Percentiles rank a stretch among this genome's conserved stretches.
These are phyloP conservation scores for Metschnikowia gruessii DNA, from an alignment of 805 yeast genomes.

Conservation along the genomic window DNA sequence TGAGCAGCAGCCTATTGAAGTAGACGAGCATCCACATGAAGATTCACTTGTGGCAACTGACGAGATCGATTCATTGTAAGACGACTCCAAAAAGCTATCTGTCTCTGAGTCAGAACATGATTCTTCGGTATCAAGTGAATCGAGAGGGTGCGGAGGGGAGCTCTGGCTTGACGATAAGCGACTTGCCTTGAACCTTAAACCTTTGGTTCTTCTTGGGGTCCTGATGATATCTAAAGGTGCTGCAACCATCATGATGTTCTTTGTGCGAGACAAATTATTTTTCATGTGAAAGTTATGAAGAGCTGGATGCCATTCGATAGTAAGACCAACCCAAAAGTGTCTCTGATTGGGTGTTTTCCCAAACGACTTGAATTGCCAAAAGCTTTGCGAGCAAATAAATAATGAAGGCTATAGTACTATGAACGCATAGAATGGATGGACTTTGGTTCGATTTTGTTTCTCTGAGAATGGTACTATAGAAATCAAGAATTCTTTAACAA, in stretches of 20 bases:
- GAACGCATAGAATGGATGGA: not conserved
- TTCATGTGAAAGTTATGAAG: not conserved
- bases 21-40: slow-evolving; percentile 1
- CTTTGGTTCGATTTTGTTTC: not conserved
- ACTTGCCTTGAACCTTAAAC: not conserved
- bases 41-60: slow-evolving; percentile 7
- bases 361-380: not conserved
- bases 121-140: slow-evolving; percentile 2
- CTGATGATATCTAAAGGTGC: slow-evolving; percentile 3
- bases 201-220: not conserved
- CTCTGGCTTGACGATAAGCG: not conserved
- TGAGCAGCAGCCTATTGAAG: not conserved
- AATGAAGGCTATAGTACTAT: not conserved
- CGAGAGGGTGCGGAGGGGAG: slow-evolving; percentile 8
- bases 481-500: too few species aligned
- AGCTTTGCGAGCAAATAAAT: not conserved
- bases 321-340: not conserved
- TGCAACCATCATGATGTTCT: not conserved
- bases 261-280: not conserved
- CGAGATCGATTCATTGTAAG: slow-evolving; percentile 13
- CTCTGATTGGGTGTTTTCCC: not conserved
- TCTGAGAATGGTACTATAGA: not conserved
- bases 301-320: not conserved
- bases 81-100: slow-evolving; percentile 11
- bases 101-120: slow-evolving; percentile 12